Evolutionary conservation across 176 grass and related monocot species (phyloP), one percentile per base, ranked within the genome.

Genomic region (Carex littledalei): DNA sequence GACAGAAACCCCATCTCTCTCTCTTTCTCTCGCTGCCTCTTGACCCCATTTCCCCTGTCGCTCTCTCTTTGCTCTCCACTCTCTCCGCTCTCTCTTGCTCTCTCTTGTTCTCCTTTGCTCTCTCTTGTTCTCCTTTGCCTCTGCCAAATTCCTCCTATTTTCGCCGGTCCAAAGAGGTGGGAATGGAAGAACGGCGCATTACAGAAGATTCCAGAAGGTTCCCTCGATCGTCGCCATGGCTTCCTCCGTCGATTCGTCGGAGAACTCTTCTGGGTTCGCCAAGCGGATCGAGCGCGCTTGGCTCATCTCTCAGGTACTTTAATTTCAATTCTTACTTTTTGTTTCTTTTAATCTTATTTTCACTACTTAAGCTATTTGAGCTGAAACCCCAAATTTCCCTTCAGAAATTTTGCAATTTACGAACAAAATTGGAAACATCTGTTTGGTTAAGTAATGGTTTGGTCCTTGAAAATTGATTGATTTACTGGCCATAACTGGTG

Each of bases 251-350:
- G 85, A 94, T 83, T 95, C 91, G 4, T 91, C 85, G 0, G 96
- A 89, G 81, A 91, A 83, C 88, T 90, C 91, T 15, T 88, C 88
- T 18, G 43, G 86, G 63, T 98, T 94, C 84, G 84, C 91, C 80
- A 95, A 88, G 90, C 91, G 90, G 39, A 94, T 95, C 13, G 93
- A 95, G 43, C 91, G 83, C 56, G 91, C 84, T 16, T 95, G 96
- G 96, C 89, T 95, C 85, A 99, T 99, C 87, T 94, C 96, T 85
- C 84, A 99, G 91, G 96, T 95, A 39, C 57, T 10, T 2, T 6
- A 13, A 5, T 26, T 52, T 52, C 0, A 6, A 20, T 50, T 24
- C 0, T 29, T 50, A 14, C 0, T 17, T 54, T 78, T 52, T 56
- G 14, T 53, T 34, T 55, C 21, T 45, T 29, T 75, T 52, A 18